phyloP scores from a whole-genome alignment of 192 early-diverging fungal species.

The Entomortierella parvispora region DNA sequence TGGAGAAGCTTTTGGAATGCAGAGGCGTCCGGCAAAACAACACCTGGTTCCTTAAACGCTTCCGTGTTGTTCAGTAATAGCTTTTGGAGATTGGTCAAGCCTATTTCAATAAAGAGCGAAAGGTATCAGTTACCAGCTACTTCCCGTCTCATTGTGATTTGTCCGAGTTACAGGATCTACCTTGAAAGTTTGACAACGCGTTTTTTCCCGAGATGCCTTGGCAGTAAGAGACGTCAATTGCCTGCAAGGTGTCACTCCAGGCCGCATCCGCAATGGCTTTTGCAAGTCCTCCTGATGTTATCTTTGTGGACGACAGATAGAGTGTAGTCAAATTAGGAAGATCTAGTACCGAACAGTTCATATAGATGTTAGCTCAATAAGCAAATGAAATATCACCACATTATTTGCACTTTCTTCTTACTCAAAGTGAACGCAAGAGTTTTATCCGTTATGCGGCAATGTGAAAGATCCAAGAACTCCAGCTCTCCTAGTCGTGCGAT shows the following conservation, averaged over 20 bases:
- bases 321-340: conserved; percentile 28
- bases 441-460: conserved; percentile 62
- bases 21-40: conserved; percentile 7
- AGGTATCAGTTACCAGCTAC: too few relatives aligned
- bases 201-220: conserved; percentile 24
- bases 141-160: too few relatives aligned
- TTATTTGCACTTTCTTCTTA: conserved; percentile 13
- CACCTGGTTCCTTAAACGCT: conserved; percentile 25
- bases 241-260: conserved; percentile 39
- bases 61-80: conserved; percentile 35
- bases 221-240: conserved; percentile 52
- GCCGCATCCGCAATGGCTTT: conserved; percentile 24
- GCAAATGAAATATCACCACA: neutral
- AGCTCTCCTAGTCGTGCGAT: conserved; percentile 51
- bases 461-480: conserved; percentile 56
- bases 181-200: conserved; percentile 42
- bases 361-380: neutral
- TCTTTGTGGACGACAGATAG: conserved; percentile 62
- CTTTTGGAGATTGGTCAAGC: conserved; percentile 27
- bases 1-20: conserved; percentile 9
- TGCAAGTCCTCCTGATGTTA: conserved; percentile 58
- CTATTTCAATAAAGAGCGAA: conserved; percentile 19
- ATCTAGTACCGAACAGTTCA: conserved; percentile 17
- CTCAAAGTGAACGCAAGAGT: conserved; percentile 40
- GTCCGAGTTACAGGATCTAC: too few relatives aligned